Conservation (phyloP, 2,329 filamentous ascomycete genomes). For the Amphichorda felina region DNA sequence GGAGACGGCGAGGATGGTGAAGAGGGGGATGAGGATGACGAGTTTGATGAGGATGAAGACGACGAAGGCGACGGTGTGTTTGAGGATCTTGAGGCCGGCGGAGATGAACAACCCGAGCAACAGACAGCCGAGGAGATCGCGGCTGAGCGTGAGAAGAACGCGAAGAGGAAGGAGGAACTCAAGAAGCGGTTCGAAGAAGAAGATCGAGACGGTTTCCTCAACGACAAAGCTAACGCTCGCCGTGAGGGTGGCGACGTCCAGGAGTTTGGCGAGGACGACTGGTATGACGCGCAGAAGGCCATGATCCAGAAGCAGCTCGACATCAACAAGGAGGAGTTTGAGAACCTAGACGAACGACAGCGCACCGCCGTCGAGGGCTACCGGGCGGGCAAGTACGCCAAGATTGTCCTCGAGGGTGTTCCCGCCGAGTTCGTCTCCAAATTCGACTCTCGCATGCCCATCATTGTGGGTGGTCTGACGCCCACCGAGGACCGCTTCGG, state of each 20-base stretch:
- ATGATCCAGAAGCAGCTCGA: constrained; percentile 89
- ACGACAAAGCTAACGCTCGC: constrained; percentile 71
- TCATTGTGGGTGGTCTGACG: constrained; percentile 84
- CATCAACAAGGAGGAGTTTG: constrained; percentile 93
- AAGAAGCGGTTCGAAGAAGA: constrained; percentile 94
- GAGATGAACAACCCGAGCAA: constrained; percentile 51
- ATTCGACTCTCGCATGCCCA: constrained; percentile 72
- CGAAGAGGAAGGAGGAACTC: constrained; percentile 84
- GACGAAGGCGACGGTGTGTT: constrained; percentile 41
- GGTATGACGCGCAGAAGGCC: constrained; percentile 96
- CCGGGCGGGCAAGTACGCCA: constrained; percentile 85
- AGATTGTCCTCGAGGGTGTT: constrained; percentile 79
- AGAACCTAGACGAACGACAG: constrained; percentile 73
- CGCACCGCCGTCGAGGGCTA: constrained; percentile 79
- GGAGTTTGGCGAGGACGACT: constrained; percentile 93
- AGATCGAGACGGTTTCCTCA: constrained; percentile 89
- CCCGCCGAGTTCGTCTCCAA: constrained; percentile 79
- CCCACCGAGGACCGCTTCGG: constrained; percentile 93
- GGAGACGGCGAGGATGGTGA: constrained; percentile 14
- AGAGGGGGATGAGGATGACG: constrained; percentile 35
- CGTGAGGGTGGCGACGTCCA: constrained; percentile 57
- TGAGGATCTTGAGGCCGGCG: constrained; percentile 51
- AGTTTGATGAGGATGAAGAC: constrained; percentile 35
- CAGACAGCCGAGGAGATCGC: constrained; percentile 50
- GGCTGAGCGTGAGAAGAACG: constrained; percentile 82